Conservation (phyloP, 257 asterid species). For the Gentiana dahurica region DNA sequence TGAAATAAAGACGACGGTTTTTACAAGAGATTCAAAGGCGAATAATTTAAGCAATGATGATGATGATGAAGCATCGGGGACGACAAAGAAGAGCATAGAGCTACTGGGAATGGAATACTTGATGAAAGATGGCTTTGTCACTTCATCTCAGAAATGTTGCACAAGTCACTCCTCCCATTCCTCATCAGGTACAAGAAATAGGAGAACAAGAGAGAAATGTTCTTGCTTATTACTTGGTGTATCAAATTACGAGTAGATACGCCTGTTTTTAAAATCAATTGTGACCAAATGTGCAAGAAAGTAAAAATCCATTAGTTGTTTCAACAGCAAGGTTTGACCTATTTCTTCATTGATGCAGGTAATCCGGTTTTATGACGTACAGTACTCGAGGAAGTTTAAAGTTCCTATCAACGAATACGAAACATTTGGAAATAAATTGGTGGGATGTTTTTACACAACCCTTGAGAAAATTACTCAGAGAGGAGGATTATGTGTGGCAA, state of each 20-base stretch:
- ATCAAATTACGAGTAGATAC: too few relatives aligned
- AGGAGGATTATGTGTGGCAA: not conserved
- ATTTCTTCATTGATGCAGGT: constrained; percentile 1
- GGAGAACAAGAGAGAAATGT: too few relatives aligned
- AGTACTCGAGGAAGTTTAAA: constrained; percentile 4
- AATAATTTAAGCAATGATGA: not conserved
- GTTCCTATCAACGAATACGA: constrained; percentile 5
- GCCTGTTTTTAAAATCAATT: too few relatives aligned
- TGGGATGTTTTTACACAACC: constrained; percentile 4
- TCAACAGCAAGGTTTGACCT: not conserved
- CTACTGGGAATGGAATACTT: constrained; percentile 10
- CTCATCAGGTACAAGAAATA: constrained; percentile 3
- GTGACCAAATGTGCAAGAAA: too few relatives aligned
- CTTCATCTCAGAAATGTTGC: constrained; percentile 8
- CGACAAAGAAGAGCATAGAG: constrained; percentile 5
- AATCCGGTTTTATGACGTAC: constrained; percentile 5
- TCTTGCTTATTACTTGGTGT: too few relatives aligned
- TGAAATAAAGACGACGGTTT: constrained; percentile 2
- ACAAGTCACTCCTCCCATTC: constrained; percentile 11
- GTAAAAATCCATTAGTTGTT: too few relatives aligned
- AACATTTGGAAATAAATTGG: constrained; percentile 9
- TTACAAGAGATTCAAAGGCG: not conserved
- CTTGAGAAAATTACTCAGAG: not conserved
- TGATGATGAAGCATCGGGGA: not conserved
- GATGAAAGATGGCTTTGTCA: constrained; percentile 7